Evolutionary conservation across 345 rosid species (phyloP), one percentile per base, ranked within the genome.

Genomic region (Barbarea vulgaris): DNA sequence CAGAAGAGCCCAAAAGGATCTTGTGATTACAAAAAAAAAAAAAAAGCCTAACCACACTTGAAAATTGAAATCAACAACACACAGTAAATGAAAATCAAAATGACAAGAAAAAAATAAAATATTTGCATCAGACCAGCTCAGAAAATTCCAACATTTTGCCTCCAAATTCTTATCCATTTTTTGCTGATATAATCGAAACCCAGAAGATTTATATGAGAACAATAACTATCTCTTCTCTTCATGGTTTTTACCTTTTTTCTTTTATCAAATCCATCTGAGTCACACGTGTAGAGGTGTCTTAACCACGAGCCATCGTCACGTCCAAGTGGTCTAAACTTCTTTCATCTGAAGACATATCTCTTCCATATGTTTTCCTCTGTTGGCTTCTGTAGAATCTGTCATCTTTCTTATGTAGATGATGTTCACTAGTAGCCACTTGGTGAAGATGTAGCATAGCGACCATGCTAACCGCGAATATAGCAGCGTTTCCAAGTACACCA

Each of bases 281-380:
- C n/a, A n/a, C n/a, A n/a, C n/a, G n/a, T n/a, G n/a, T n/a, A n/a
- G n/a, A n/a, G n/a, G n/a, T n/a, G 54, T 70, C 74, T 85, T 70
- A 95, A 73, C 97, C 97, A 70, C 89, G 86, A 47, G 97, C 96
- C 75, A 82, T 78, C 83, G 81, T 81, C 73, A 90, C 99, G 81
- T 92, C 91, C 83, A 92, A 76, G 31, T 76, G 88, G 75, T 85
- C 81, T 67, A 81, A 64, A 64, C 25, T 62, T 70, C 44, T 66
- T 25, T 60, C 67, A 39, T 86, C 73, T 39, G 88, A 81, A 14
- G 88, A 74, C 22, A 67, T 77, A 54, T 80, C 85, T 33, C 73
- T 72, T 72, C 41, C 62, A 30, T 80, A 64, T 44, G 75, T 72
- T 76, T 64, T 91, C 67, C 75, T 82, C 70, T 30, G 39, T 41